Evolutionary conservation across 2,329 filamentous ascomycete genomes (phyloP).

Genomic region (Botrytis fragariae): DNA sequence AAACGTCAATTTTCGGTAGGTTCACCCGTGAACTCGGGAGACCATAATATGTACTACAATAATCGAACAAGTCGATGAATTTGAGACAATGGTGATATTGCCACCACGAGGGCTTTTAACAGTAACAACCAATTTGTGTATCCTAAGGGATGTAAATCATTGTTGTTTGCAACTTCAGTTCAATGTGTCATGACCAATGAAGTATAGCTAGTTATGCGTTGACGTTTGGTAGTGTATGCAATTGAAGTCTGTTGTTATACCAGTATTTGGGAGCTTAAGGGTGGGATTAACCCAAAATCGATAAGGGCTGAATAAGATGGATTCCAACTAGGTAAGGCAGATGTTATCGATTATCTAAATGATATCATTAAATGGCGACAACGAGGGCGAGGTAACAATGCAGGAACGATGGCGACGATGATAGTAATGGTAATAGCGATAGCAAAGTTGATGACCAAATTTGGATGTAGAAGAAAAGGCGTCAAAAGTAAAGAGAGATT

Average conservation of each 20-base stretch:
- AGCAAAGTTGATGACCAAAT: background rate
- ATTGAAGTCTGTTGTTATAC: background rate
- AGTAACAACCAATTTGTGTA: background rate
- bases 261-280: background rate
- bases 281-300: background rate
- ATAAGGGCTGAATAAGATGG: conserved; percentile 6
- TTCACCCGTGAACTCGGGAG: background rate
- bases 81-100: background rate
- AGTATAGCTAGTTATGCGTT: conserved; percentile 1
- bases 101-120: background rate
- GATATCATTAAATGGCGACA: background rate
- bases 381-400: background rate
- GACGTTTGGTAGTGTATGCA: background rate
- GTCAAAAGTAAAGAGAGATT: background rate
- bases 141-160: background rate
- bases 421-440: background rate
- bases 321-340: background rate
- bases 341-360: background rate
- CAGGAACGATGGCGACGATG: background rate
- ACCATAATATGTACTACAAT: background rate
- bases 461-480: background rate
- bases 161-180: background rate
- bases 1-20: background rate
- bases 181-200: background rate
- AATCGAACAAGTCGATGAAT: background rate